Base-by-base conservation (phyloP, 2,329 filamentous ascomycete species). In the Basipetospora sp. region DNA sequence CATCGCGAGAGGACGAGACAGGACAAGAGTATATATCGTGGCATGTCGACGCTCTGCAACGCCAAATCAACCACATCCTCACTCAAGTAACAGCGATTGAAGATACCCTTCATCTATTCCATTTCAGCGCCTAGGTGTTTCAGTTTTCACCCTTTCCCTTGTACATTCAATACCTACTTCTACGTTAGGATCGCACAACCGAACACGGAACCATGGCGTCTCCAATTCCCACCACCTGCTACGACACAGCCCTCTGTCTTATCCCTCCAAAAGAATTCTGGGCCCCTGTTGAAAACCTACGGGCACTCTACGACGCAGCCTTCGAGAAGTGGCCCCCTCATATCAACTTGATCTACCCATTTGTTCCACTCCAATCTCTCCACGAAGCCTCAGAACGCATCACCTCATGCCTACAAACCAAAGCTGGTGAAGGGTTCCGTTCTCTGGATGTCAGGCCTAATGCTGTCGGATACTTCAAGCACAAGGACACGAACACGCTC, bases 311-410 rank as follows among this genome's bases (percentile, higher is more conserved):
- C 53, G 77, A 81, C 52, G 72, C 71, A 42, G 63, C 67, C 1
- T 69, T 67, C 44, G 59, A 58, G 18, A 70, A 63, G 53, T 81
- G 77, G 77, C 74, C 76, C 3, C 71, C 75, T 10, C 77, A 80
- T 46, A 50, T 80, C 47, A 81, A 80, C 45, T 53, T 81, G 18
- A 47, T 79, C 16, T 80, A 80, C 48, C 77, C 76, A 0, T 81
- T 80, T 49, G 71, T 78, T 5, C 50, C 54, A 3, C 54, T 60
- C 0, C 62, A 68, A 3, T 45, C 46, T 8, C 57, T 81, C 2
- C 46, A 55, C 2, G 46, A 50, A 15, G 71, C 67, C 2, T 55
- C 56, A 2, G 50, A 58, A 3, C 48, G 53, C 11, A 56, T 69
- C 26, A 47, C 58, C 19, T 48, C 57, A 3, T 49, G 51, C n/a